Base-by-base conservation (phyloP, 768 basidiomycete species). In the Pseudohyphozyma bogoriensis region DNA sequence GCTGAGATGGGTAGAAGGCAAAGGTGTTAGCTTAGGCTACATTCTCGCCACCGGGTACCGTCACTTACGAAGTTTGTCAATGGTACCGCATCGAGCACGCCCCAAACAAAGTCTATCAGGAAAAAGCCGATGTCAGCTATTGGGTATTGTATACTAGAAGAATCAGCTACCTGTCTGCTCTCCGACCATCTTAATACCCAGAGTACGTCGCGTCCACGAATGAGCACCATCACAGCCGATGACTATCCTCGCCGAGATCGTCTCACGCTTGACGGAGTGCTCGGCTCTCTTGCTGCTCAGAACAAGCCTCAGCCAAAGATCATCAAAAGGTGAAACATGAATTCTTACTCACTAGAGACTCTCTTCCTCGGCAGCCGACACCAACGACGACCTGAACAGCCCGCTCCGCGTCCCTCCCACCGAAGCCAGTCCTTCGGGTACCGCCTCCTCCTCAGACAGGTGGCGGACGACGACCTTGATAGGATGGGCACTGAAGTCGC, bases 111-210 rank as follows among this genome's bases (percentile, higher is more conserved):
- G 55, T 88, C 83, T 74, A 32, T 22, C 22, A 7, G 26, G n/a
- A n/a, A 22, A 7, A 49, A 11, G 42, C 28, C 24, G 3, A n/a
- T n/a, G n/a, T n/a, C n/a, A n/a, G n/a, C n/a, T n/a, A n/a, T n/a
- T n/a, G n/a, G n/a, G n/a, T n/a, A n/a, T n/a, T n/a, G n/a, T n/a
- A n/a, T n/a, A n/a, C n/a, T n/a, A n/a, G n/a, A n/a, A n/a, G n/a
- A n/a, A n/a, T n/a, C n/a, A n/a, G n/a, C n/a, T n/a, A 73, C 76
- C 74, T 4, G 71, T 78, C 62, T 85, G 83, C 71, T 88, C 85
- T 9, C 87, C 87, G 60, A 87, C 81, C 85, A 89, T 85, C 6
- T 74, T 69, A 53, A 89, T 83, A 12, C 77, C 77, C 12, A 86
- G 75, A 0, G 73, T 58, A 60, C 85, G 86, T 29, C 87, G 80